Conservation (phyloP, 2,329 filamentous ascomycete genomes). For the Sordariomycetes sp. region DNA sequence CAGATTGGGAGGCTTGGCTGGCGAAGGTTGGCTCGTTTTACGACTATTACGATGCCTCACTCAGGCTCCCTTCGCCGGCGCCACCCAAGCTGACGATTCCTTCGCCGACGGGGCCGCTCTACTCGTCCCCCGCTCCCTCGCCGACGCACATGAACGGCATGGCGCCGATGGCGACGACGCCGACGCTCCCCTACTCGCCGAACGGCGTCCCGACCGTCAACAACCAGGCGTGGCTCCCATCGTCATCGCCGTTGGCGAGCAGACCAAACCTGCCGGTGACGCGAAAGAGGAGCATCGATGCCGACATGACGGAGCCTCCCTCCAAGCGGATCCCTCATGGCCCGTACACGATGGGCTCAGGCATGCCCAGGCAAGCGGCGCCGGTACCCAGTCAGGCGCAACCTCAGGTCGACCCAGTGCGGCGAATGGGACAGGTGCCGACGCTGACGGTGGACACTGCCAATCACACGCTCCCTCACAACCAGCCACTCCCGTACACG, state of each 20-base stretch:
- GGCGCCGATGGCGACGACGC: background rate
- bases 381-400: background rate
- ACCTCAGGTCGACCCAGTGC: background rate
- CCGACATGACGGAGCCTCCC: conserved; percentile 2
- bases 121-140: conserved; percentile 1
- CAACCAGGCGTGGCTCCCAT: background rate
- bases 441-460: conserved; percentile 5
- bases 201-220: background rate
- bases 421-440: background rate
- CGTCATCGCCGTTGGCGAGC: conserved; percentile 1
- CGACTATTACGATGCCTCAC: conserved; percentile 68
- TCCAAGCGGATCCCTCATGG: conserved; percentile 3
- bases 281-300: conserved; percentile 3
- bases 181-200: background rate
- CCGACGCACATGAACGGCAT: background rate
- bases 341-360: background rate
- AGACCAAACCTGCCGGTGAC: background rate
- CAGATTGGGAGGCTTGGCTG: conserved; percentile 84
- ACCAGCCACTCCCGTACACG: background rate
- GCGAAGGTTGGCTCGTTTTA: conserved; percentile 71
- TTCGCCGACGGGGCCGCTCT: background rate
- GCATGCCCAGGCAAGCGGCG: background rate
- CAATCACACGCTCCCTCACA: background rate
- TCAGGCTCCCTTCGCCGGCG: conserved; percentile 22
- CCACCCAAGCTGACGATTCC: background rate